A percentile compares a stretch with the other conserved stretches of the same genome.
These are phyloP conservation scores for Cardiospermum halicacabum DNA, from an alignment of 345 rosid species.

Conservation along the genomic window DNA sequence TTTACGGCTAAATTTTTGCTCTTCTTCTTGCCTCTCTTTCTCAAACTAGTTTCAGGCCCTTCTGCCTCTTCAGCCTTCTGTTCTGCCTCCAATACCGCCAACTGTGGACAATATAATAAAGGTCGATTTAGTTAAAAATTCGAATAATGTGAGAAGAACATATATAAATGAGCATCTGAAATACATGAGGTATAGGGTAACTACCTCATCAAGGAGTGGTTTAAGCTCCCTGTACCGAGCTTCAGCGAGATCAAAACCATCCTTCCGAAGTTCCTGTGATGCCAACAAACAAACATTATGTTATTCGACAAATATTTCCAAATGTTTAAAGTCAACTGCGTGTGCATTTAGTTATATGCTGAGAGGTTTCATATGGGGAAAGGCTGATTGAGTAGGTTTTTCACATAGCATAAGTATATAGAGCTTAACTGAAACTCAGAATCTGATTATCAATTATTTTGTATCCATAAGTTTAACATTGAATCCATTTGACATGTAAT, in stretches of 20 bases:
- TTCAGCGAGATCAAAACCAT: constrained; percentile 94
- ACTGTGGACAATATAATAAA: constrained; percentile 27
- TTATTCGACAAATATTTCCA: not conserved
- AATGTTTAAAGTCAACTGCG: not conserved
- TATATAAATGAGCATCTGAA: not conserved
- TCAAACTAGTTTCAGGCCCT: constrained; percentile 61
- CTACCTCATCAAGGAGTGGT: constrained; percentile 92
- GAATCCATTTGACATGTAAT: not conserved
- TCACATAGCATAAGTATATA: too few species aligned
- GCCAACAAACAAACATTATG: constrained; percentile 19
- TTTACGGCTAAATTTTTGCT: constrained; percentile 18
- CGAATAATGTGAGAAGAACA: not conserved
- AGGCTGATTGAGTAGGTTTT: too few species aligned
- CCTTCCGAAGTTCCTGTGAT: constrained; percentile 84
- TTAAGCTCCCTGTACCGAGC: constrained; percentile 81
- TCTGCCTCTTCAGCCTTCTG: constrained; percentile 95
- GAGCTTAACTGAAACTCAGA: not conserved
- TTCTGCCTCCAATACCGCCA: constrained; percentile 82
- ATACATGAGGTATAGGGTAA: constrained; percentile 8
- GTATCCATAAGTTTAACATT: not conserved
- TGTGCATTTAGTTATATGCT: not conserved
- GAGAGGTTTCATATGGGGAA: not conserved
- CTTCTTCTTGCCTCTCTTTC: constrained; percentile 70
- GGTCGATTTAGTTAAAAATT: not conserved
- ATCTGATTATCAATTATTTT: not conserved